Percentiles rank a stretch among this genome's conserved stretches.
Evolutionary conservation across 116 monocot species (phyloP).

Genomic region (Papilionanthe hybrid): DNA sequence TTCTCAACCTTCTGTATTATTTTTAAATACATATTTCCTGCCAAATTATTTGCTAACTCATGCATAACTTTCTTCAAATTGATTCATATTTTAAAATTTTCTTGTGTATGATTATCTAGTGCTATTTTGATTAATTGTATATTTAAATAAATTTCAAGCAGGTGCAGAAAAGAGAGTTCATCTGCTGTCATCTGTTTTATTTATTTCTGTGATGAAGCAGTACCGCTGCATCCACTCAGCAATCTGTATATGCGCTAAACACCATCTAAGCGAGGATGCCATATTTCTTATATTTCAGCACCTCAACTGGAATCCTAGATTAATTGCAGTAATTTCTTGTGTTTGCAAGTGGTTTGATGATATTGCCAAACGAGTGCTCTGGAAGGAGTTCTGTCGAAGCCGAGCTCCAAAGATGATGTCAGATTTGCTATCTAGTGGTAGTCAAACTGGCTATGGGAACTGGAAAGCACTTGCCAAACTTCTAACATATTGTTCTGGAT

Average conservation of each 20-base stretch:
- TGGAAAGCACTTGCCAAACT: slow-evolving; percentile 97
- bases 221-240: slow-evolving; percentile 76
- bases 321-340: slow-evolving; percentile 74
- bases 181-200: not conserved
- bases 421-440: slow-evolving; percentile 81
- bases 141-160: not conserved
- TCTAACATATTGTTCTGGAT: slow-evolving; percentile 80
- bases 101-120: not conserved
- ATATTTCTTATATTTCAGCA: slow-evolving; percentile 82
- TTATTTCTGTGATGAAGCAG: slow-evolving; percentile 58
- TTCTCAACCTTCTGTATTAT: no score
- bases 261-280: slow-evolving; percentile 68
- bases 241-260: slow-evolving; percentile 60
- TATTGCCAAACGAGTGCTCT: slow-evolving; percentile 70
- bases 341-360: slow-evolving; percentile 99
- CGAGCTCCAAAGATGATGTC: slow-evolving; percentile 98
- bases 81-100: no score
- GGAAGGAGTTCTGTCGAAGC: slow-evolving; percentile 89
- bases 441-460: slow-evolving; percentile 90
- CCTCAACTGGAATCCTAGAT: slow-evolving; percentile 88
- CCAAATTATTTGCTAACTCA: no score
- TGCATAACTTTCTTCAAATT: no score
- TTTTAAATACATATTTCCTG: no score
- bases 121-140: not conserved
- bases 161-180: not conserved